These are phyloP conservation scores for Gremmenia infestans DNA, from an alignment of 2,329 filamentous ascomycete genomes.

Conservation along the genomic window DNA sequence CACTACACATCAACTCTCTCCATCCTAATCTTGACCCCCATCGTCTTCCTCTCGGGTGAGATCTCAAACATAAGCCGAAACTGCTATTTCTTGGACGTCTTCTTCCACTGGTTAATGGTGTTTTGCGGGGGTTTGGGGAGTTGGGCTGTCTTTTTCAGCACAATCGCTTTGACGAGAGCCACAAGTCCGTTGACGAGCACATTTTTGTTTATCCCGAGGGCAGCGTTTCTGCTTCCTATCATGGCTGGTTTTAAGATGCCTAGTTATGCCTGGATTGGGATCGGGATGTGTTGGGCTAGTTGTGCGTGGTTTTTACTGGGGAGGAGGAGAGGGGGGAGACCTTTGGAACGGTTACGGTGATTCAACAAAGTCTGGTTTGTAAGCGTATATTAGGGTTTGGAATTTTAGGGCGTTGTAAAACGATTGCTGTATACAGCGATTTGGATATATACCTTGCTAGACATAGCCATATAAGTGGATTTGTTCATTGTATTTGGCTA, in stretches of 20 bases:
- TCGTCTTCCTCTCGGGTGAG: conserved; percentile 46
- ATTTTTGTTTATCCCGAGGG: conserved; percentile 44
- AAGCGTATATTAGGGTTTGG: no score
- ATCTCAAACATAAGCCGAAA: conserved; percentile 44
- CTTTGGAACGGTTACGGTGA: conserved; percentile 22
- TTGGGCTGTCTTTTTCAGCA: conserved; percentile 44
- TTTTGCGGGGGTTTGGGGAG: conserved; percentile 42
- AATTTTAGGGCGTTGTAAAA: no score
- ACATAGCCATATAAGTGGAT: no score
- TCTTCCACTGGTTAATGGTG: conserved; percentile 51
- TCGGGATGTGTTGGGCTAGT: conserved; percentile 44
- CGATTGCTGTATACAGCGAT: no score
- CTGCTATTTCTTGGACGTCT: conserved; percentile 49
- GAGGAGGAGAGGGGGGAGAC: conserved; percentile 35
- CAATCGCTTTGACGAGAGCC: conserved; percentile 43
- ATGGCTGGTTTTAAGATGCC: conserved; percentile 44
- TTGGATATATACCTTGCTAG: no score
- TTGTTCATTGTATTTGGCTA: no score
- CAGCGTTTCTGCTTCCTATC: conserved; percentile 43
- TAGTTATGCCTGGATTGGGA: conserved; percentile 46
- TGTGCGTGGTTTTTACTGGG: conserved; percentile 44
- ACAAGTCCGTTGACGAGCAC: conserved; percentile 46
- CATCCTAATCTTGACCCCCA: conserved; percentile 43
- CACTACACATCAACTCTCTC: conserved; percentile 48
- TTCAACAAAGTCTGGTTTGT: not conserved